Evolutionary conservation across 2,329 filamentous ascomycete genomes (phyloP).

Genomic region (Botrytis elliptica): DNA sequence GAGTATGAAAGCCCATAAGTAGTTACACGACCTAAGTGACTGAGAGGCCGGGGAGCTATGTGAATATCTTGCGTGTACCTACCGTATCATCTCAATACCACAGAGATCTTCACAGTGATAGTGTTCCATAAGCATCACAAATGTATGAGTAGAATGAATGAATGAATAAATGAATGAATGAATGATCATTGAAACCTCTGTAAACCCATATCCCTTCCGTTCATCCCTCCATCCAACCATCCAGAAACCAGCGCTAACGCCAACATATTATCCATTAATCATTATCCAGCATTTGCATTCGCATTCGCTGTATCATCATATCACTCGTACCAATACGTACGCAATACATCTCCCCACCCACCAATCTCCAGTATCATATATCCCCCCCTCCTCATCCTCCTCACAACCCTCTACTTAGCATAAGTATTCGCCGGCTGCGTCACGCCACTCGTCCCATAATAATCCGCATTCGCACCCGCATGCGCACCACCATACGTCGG

Average conservation of each 20-base stretch:
- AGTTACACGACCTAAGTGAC: too few relatives aligned
- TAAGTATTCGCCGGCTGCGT: slow-evolving; percentile 28
- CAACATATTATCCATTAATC: slow-evolving; percentile 7
- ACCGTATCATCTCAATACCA: too few relatives aligned
- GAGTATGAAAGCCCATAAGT: too few relatives aligned
- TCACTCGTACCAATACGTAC: not conserved
- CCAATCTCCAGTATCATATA: too few relatives aligned
- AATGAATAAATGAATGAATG: not conserved
- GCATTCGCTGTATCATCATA: not conserved
- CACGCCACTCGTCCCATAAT: slow-evolving; percentile 28
- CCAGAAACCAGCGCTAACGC: not conserved
- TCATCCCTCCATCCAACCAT: too few relatives aligned
- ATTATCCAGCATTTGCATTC: not conserved
- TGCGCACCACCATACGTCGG: slow-evolving; percentile 18
- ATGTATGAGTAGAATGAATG: not conserved
- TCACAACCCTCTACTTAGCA: not conserved
- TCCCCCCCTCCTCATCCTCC: not conserved
- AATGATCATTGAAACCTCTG: not conserved
- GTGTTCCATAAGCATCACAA: not conserved
- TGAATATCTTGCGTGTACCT: too few relatives aligned
- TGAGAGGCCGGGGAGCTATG: too few relatives aligned
- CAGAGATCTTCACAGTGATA: too few relatives aligned
- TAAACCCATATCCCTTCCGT: not conserved
- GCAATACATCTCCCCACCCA: not conserved
- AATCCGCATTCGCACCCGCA: slow-evolving; percentile 18